A percentile compares a stretch with the other conserved stretches of the same genome.
phyloP scores from a whole-genome alignment of 2,329 filamentous ascomycete genomes.

The Penicillium sp. region DNA sequence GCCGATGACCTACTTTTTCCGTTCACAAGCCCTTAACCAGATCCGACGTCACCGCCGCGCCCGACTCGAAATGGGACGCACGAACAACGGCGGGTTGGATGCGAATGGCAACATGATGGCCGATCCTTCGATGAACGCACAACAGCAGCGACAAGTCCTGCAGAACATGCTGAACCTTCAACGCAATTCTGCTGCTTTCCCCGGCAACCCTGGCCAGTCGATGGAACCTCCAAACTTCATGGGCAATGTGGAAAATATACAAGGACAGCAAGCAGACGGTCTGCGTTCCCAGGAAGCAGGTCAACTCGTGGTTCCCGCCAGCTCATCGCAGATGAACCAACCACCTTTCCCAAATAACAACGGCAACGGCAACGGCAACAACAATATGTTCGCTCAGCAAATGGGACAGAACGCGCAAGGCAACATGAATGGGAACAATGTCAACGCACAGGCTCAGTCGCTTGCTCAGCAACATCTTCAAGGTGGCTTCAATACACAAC shows the following conservation, averaged over 20 bases:
- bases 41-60: constrained; percentile 40
- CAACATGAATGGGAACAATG: constrained; percentile 37
- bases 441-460: constrained; percentile 38
- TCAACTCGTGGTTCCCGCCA: constrained; percentile 65
- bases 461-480: constrained; percentile 45
- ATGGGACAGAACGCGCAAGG: constrained; percentile 41
- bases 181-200: constrained; percentile 38
- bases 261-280: constrained; percentile 64
- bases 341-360: constrained; percentile 38
- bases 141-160: constrained; percentile 43
- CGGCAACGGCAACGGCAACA: constrained; percentile 44
- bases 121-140: constrained; percentile 39
- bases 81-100: constrained; percentile 32
- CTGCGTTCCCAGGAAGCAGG: constrained; percentile 62
- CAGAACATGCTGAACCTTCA: constrained; percentile 46
- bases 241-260: constrained; percentile 56
- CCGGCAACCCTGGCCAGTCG: constrained; percentile 34
- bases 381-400: constrained; percentile 47
- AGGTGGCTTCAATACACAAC: constrained; percentile 45
- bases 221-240: constrained; percentile 39
- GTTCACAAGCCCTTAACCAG: constrained; percentile 49
- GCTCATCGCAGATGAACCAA: constrained; percentile 55
- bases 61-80: constrained; percentile 35
- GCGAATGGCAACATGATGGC: constrained; percentile 36
- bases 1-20: constrained; percentile 54